Base-by-base conservation (phyloP, 805 yeast species). In the Candida fluviatilis region DNA sequence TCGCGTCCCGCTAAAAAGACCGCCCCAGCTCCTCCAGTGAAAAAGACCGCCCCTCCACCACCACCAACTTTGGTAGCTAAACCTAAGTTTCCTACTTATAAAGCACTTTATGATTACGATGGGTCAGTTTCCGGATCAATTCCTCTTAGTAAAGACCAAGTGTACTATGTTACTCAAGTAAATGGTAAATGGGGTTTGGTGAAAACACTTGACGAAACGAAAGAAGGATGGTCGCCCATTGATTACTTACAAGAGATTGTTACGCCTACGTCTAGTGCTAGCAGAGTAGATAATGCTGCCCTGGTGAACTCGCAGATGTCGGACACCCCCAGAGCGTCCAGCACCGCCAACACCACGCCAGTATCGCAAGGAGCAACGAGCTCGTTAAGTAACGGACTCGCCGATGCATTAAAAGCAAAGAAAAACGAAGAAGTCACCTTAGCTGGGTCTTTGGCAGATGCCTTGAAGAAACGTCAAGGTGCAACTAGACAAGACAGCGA, bases 191-290 rank as follows among this genome's bases (percentile, higher is more conserved):
- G 99, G 99, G 91, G 95, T 51, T 71, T 93, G 41, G 97, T 89
- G 7, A 84, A 84, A 57, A 71, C 78, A 24, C 58, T 82, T 43
- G 90, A 84, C 52, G 93, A 85, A 29, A 55, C 82, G 1, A 75
- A 69, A 40, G 93, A 89, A 58, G 99, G 99, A 4, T 93, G 99
- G 99, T 91, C 93, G 10, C 99, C 99, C 11, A 83, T 93, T 16
- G 85, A 90, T n/a, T 93, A 90, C 57, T 78, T 91, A 53, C 79
- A 70, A 15, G 78, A 76, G 43, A 75, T 76, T 46, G 75, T 61
- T 3, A 72, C 76, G 10, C 78, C 82, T 26, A 60, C 67, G 0
- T n/a, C n/a, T n/a, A n/a, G n/a, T 21, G 47, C 41, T 28, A 43
- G 50, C 7, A 60, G 57, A 11, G 53, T 54, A 2, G 47, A 51